Evolutionary conservation across 2,329 filamentous ascomycete genomes (phyloP).

Genomic region (Ceratocystis cacaofunesta): DNA sequence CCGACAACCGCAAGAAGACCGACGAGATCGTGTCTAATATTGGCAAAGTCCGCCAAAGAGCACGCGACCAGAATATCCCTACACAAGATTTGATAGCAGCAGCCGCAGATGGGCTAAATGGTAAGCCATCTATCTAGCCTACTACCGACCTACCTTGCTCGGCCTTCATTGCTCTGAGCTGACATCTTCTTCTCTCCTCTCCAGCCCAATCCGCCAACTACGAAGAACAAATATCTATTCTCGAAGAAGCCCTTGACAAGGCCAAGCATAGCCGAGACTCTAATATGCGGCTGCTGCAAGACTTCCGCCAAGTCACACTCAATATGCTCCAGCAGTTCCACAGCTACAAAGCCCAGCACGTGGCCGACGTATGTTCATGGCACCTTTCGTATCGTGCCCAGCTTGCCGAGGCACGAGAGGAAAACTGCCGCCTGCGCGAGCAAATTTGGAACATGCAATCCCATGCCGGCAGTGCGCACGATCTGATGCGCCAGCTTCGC

Average conservation of each 20-base stretch:
- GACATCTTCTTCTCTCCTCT: background rate
- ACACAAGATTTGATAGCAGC: constrained; percentile 45
- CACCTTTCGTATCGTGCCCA: constrained; percentile 51
- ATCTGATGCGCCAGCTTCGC: constrained; percentile 41
- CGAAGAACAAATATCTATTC: constrained; percentile 44
- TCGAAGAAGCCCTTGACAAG: constrained; percentile 47
- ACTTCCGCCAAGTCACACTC: constrained; percentile 43
- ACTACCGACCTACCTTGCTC: background rate
- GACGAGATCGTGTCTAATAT: constrained; percentile 50
- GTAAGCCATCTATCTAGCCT: constrained; percentile 25
- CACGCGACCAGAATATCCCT: constrained; percentile 34
- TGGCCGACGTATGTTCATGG: constrained; percentile 47
- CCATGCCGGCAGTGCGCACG: constrained; percentile 43
- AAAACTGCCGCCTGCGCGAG: constrained; percentile 47
- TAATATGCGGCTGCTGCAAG: constrained; percentile 42
- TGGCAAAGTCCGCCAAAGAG: constrained; percentile 44
- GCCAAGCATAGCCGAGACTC: constrained; percentile 45
- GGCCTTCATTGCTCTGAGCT: background rate
- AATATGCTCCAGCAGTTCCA: constrained; percentile 49
- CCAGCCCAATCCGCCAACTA: constrained; percentile 44
- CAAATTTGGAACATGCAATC: constrained; percentile 54
- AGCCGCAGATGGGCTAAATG: constrained; percentile 41
- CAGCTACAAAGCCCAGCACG: constrained; percentile 49
- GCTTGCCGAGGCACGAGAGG: constrained; percentile 48
- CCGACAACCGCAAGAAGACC: constrained; percentile 45